Evolutionary conservation across 768 basidiomycete genomes (phyloP).

Genomic region (Fibroporia radiculosa): DNA sequence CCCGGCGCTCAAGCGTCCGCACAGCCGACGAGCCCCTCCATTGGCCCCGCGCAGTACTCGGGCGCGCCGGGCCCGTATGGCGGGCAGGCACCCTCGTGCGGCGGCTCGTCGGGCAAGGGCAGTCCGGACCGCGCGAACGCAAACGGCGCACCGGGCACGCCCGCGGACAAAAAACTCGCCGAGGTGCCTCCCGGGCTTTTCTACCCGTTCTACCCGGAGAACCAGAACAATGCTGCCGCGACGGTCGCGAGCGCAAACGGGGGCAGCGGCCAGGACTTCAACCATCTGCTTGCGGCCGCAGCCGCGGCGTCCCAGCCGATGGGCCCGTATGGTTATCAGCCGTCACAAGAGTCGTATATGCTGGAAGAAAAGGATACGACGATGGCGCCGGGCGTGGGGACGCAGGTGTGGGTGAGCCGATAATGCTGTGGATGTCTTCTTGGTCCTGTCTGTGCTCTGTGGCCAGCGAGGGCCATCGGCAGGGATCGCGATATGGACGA

Average conservation of each 20-base stretch:
- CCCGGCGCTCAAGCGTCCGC: constrained; percentile 4
- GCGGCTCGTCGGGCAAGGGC: constrained; percentile 6
- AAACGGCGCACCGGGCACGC: constrained; percentile 7
- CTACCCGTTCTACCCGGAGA: constrained; percentile 73
- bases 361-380: constrained; percentile 52
- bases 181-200: constrained; percentile 66
- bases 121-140: constrained; percentile 6
- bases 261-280: constrained; percentile 32
- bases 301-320: constrained; percentile 52
- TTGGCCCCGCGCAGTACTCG: constrained; percentile 27
- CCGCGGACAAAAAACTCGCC: constrained; percentile 33
- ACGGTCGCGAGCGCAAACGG: constrained; percentile 4
- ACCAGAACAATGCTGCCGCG: constrained; percentile 19
- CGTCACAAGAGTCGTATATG: constrained; percentile 57
- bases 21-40: constrained; percentile 21
- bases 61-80: constrained; percentile 21
- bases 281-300: constrained; percentile 51
- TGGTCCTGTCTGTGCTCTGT: too few species aligned
- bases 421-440: too few species aligned
- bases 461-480: neutral
- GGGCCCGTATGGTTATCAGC: constrained; percentile 46
- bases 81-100: constrained; percentile 12
- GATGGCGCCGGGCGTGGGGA: constrained; percentile 9
- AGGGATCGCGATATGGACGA: neutral
- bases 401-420: constrained; percentile 34